phyloP scores from a whole-genome alignment of 805 yeast species.

The Starmerella davenportii region DNA sequence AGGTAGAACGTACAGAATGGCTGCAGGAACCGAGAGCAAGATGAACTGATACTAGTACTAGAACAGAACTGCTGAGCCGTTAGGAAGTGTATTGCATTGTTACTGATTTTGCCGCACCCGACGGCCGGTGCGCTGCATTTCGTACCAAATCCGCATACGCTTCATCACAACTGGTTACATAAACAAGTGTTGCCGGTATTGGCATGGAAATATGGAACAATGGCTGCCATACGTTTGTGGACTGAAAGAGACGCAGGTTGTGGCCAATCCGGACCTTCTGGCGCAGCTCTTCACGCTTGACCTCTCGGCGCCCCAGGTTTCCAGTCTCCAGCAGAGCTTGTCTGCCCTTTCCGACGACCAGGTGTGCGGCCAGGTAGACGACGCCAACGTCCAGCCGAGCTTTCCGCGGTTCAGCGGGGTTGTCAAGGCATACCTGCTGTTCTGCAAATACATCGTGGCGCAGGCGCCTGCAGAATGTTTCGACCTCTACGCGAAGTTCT shows the following conservation, averaged over 20 bases:
- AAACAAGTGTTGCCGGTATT: too few relatives aligned
- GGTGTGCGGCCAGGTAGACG: conserved; percentile 17
- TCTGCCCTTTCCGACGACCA: conserved; percentile 12
- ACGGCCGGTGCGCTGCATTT: too few relatives aligned
- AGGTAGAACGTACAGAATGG: too few relatives aligned
- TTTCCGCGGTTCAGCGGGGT: conserved; percentile 34
- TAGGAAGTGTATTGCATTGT: too few relatives aligned
- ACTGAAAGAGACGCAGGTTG: conserved; percentile 3
- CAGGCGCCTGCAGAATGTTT: conserved; percentile 32
- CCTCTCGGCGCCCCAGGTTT: conserved; percentile 22
- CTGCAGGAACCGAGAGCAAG: too few relatives aligned
- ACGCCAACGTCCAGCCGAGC: conserved; percentile 21
- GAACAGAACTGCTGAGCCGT: too few relatives aligned
- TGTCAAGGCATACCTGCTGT: conserved; percentile 30
- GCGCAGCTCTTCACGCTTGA: conserved; percentile 19
- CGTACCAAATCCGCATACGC: too few relatives aligned
- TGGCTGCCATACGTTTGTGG: conserved; percentile 7
- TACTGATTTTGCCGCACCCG: too few relatives aligned
- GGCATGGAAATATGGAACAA: conserved; percentile 8
- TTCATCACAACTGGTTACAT: too few relatives aligned
- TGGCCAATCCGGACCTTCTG: conserved; percentile 8
- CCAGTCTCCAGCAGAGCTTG: conserved; percentile 25
- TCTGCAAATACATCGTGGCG: conserved; percentile 36
- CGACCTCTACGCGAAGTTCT: conserved; percentile 33
- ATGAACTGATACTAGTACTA: too few relatives aligned